phyloP scores from a whole-genome alignment of 2,329 filamentous ascomycete genomes.

The Diplodia sapinea region DNA sequence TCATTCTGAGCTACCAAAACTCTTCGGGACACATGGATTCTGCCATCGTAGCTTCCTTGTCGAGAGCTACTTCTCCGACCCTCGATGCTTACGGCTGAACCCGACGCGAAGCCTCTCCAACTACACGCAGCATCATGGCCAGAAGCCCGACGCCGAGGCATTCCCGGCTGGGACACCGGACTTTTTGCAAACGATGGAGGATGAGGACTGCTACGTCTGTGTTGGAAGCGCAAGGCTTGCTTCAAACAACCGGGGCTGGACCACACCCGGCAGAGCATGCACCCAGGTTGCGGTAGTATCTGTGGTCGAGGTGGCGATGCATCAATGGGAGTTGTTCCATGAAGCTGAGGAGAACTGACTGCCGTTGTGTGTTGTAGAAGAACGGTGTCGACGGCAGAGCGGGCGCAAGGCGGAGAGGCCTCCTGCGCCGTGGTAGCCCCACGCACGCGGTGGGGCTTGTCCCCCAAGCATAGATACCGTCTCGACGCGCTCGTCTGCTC shows the following conservation, averaged over 20 bases:
- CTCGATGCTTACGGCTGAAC: neutral
- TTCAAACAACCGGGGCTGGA: neutral
- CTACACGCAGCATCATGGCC: neutral
- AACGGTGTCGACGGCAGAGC: neutral
- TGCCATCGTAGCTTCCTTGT: neutral
- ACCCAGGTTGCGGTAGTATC: neutral
- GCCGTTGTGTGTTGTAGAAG: neutral
- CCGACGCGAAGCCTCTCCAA: neutral
- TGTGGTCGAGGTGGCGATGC: neutral
- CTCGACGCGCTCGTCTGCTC: neutral
- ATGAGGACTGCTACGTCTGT: neutral
- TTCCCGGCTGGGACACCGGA: too few relatives aligned
- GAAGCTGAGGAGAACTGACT: neutral
- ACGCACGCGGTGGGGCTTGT: slow-evolving; percentile 10
- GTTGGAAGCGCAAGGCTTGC: neutral
- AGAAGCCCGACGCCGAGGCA: neutral
- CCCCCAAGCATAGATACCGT: neutral
- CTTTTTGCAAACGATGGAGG: neutral
- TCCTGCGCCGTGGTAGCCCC: slow-evolving; percentile 15
- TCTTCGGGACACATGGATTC: neutral
- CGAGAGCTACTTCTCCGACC: neutral
- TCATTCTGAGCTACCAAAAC: neutral
- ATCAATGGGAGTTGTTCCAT: neutral
- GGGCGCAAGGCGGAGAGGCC: slow-evolving; percentile 13
- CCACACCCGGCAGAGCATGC: neutral